Evolutionary conservation across 2,329 filamentous ascomycete genomes (phyloP), one percentile per base, ranked within the genome.

Genomic region (Paecilomyces sp.): DNA sequence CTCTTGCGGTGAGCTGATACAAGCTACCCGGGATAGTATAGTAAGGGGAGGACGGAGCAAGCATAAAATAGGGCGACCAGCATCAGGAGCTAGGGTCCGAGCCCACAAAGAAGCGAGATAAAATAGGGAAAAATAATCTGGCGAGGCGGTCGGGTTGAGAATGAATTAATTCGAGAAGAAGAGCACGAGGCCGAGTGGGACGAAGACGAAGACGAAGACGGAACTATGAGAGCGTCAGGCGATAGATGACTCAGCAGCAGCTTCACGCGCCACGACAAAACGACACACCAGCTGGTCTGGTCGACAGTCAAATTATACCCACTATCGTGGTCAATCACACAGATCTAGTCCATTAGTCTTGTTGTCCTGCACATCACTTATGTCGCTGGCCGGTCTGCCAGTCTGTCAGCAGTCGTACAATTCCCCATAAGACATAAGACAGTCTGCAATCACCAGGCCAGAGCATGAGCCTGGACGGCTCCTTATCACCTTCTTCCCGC

Each of bases 161-260:
- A 8, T 18, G 41, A 47, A 47, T 47, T 22, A 33, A 11, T 33
- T 6, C 25, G 6, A 4, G 2, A 15, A 47, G 41, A 47, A 7
- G 41, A 18, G 51, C 51, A 53, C 11, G 51, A 30, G 28, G 22
- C n/a, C 41, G 41, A 33, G 41, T 47, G 41, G 41, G 24, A 53
- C 51, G 22, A 53, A 30, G 47, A 51, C 47, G 47, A 24, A 6
- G 22, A 53, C 22, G 59, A 54, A 34, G 36, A 57, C 54, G 30
- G 51, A 36, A 25, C 18, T 34, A 50, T 30, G 24, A 36, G 24
- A 36, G 25, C 33, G 66, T 73, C 71, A 72, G 57, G 54, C 62
- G 66, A 71, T 70, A 70, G 69, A 66, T 74, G 71, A 74, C 71
- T 74, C 70, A 74, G 67, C 70, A 24, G 8, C 7, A 53, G 11